Evolutionary conservation across 805 yeast species (phyloP), one percentile per base, ranked within the genome.

Genomic region (Ogataea siamensis): DNA sequence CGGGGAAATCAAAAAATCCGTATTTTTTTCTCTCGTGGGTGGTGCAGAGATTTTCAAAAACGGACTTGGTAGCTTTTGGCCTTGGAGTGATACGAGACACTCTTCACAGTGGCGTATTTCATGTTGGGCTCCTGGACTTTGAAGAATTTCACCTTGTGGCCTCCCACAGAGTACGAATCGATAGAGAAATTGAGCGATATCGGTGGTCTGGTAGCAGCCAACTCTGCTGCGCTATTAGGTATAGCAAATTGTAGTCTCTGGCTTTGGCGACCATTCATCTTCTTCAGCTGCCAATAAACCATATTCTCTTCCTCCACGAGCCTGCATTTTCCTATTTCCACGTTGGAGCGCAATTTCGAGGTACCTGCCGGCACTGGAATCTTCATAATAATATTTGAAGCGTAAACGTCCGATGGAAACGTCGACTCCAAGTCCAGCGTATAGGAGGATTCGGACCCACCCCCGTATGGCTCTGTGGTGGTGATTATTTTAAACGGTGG

Each of bases 41-140:
- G 34, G 34, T 37, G 38, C 21, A 43, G 28, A 18, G 38, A 17
- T 35, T 20, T 5, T 61, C 57, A 83, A 46, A 79, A 79, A 39
- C 97, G 68, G 7, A 87, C 71, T 45, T 89, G 96, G 51, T 86
- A 88, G 5, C 83, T 74, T 0, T 95, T 96, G 0, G 91, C 79
- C 43, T 72, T 75, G 1, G 91, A 72, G 11, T 74, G 57, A 57
- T 91, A 91, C 50, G 85, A 77, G 22, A 89, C 94, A 95, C 95
- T 87, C 57, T 89, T 91, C 15, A 85, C 78, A 0, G 95, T 79
- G 18, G 73, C 66, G 62, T 87, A 86, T 38, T 75, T 75, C 7
- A 51, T 63, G 7, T 35, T 31, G 52, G 58, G 71, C 64, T 64
- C 89, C 71, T 43, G 66, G 5, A 91, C 81, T 54, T 76, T 78